Evolutionary conservation across 495 filamentous ascomycete species (phyloP).

Genomic region (Penicillium angulare): DNA sequence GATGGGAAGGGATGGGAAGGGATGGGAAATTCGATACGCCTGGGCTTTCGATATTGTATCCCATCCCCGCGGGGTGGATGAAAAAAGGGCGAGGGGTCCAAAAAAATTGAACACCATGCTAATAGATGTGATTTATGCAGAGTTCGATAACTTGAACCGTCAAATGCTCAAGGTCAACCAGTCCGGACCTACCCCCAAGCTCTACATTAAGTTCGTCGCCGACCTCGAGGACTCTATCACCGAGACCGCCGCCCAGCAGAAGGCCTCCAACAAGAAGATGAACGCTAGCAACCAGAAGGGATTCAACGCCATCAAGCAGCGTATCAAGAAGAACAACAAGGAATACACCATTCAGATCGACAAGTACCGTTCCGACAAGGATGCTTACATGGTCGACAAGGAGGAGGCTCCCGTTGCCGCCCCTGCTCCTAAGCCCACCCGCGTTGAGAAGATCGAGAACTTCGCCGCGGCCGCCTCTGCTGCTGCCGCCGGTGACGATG

Average conservation of each 20-base stretch:
- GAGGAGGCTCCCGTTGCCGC: constrained; percentile 54
- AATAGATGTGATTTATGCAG: constrained; percentile 43
- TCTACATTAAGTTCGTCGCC: constrained; percentile 88
- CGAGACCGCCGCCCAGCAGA: constrained; percentile 90
- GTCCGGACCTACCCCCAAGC: constrained; percentile 74
- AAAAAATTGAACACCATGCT: constrained; percentile 13
- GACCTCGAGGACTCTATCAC: constrained; percentile 96
- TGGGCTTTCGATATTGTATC: not conserved
- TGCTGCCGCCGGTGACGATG: constrained; percentile 66
- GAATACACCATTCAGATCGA: constrained; percentile 86
- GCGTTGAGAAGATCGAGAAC: constrained; percentile 45
- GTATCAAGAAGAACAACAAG: constrained; percentile 97
- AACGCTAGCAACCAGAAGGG: constrained; percentile 92
- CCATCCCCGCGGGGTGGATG: not conserved
- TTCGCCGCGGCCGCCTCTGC: constrained; percentile 35
- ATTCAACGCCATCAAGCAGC: constrained; percentile 94
- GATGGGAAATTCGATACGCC: no score
- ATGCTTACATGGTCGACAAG: constrained; percentile 82
- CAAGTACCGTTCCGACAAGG: constrained; percentile 78
- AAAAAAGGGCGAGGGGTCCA: not conserved
- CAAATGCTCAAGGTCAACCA: constrained; percentile 77
- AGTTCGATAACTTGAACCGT: constrained; percentile 97
- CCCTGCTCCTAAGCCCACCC: constrained; percentile 34
- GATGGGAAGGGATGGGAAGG: no score
- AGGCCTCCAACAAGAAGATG: constrained; percentile 96